Conservation (phyloP, 2,329 filamentous ascomycete genomes). For the Fusarium penzigii region DNA sequence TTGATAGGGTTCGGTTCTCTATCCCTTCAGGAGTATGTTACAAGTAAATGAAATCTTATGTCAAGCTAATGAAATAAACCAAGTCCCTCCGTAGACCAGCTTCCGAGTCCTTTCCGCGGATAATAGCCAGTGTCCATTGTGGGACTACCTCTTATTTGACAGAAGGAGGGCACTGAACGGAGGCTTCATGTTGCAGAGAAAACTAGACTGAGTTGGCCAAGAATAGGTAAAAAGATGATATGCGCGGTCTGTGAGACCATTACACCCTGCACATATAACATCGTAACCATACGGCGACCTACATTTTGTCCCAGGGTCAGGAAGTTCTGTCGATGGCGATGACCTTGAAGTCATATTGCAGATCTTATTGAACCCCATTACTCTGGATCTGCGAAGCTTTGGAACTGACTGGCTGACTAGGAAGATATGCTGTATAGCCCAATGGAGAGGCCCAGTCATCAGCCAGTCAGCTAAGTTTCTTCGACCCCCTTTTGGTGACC, state of each 20-base stretch:
- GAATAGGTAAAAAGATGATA: too few relatives aligned
- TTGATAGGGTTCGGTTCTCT: slow-evolving; percentile 10
- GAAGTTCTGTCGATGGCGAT: neutral
- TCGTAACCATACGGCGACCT: too few relatives aligned
- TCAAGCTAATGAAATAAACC: slow-evolving; percentile 23
- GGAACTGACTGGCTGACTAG: neutral
- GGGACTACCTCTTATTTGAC: too few relatives aligned
- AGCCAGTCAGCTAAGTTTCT: neutral
- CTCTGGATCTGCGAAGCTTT: neutral
- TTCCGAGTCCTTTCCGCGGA: slow-evolving; percentile 19
- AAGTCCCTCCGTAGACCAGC: slow-evolving; percentile 11
- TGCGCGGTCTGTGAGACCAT: too few relatives aligned
- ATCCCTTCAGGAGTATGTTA: slow-evolving; percentile 13
- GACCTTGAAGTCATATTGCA: neutral
- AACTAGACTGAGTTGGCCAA: too few relatives aligned
- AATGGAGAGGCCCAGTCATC: neutral
- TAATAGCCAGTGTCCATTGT: too few relatives aligned
- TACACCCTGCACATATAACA: too few relatives aligned
- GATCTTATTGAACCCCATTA: neutral
- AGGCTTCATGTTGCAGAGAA: too few relatives aligned
- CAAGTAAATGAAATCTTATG: slow-evolving; percentile 5
- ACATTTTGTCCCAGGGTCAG: too few relatives aligned
- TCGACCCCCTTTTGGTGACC: neutral
- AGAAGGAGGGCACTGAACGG: too few relatives aligned
- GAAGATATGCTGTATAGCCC: neutral